Conservation (phyloP, 2,329 filamentous ascomycete genomes). For the Colletotrichum sp. region DNA sequence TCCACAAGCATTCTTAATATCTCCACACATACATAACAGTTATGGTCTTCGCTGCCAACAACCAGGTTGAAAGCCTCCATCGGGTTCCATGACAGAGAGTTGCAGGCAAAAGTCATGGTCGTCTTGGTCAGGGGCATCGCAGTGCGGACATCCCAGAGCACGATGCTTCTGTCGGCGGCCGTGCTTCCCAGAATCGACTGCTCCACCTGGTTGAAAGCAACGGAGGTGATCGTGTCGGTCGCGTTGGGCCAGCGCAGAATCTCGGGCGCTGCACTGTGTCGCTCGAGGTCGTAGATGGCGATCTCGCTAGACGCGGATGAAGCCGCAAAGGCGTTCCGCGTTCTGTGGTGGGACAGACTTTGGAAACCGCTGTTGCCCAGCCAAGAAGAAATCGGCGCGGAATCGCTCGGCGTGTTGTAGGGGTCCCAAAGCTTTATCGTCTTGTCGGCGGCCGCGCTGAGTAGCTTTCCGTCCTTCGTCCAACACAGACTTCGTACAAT, state of each 20-base stretch:
- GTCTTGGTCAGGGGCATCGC: constrained; percentile 82
- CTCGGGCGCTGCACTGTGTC: constrained; percentile 81
- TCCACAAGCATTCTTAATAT: neutral
- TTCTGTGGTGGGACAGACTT: constrained; percentile 81
- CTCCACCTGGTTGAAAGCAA: constrained; percentile 93
- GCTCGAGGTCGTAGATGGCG: constrained; percentile 86
- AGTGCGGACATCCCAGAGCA: constrained; percentile 92
- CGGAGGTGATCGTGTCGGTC: constrained; percentile 86
- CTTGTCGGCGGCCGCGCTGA: constrained; percentile 86
- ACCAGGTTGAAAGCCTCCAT: constrained; percentile 98
- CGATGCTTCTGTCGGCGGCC: constrained; percentile 83
- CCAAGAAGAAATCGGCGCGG: constrained; percentile 82
- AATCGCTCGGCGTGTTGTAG: constrained; percentile 72
- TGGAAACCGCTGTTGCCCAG: constrained; percentile 67
- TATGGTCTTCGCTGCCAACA: constrained; percentile 93
- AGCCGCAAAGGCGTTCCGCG: constrained; percentile 78
- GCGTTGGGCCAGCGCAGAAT: constrained; percentile 86
- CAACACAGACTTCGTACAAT: constrained; percentile 92
- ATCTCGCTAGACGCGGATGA: constrained; percentile 78
- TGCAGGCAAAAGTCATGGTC: constrained; percentile 81
- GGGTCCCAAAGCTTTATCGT: constrained; percentile 93
- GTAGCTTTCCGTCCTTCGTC: constrained; percentile 82
- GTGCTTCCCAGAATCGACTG: constrained; percentile 88
- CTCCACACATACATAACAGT: constrained; percentile 55
- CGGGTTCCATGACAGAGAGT: constrained; percentile 90